Conservation (phyloP, 1,139 yeast genomes). For the Blastobotrys arbuscula region DNA sequence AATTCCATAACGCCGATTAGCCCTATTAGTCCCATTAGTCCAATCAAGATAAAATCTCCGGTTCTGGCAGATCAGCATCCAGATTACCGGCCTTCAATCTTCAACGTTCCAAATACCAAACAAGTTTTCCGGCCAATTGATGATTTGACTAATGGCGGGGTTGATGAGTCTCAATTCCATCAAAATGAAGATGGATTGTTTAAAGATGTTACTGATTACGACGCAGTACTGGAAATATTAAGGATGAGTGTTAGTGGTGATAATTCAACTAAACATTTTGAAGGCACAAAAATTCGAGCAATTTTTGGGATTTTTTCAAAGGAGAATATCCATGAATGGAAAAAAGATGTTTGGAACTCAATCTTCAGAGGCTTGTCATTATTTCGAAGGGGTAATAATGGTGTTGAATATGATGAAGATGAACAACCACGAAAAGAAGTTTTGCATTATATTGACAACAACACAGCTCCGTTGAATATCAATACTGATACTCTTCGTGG, state of each 20-base stretch:
- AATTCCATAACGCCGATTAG: neutral
- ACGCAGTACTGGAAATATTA: neutral
- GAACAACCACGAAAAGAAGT: too few species aligned
- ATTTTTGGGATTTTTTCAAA: neutral
- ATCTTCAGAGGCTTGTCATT: too few species aligned
- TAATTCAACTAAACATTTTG: neutral
- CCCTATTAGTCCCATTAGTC: neutral
- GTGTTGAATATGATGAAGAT: too few species aligned
- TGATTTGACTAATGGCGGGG: neutral
- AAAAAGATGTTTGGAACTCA: neutral
- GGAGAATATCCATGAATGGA: neutral
- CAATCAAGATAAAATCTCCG: neutral
- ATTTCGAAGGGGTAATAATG: too few species aligned
- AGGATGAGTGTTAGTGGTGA: neutral
- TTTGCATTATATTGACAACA: too few species aligned
- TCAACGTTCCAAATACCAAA: neutral
- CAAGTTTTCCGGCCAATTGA: neutral
- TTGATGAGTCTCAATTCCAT: neutral
- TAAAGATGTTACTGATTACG: neutral
- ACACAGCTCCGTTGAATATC: too few species aligned
- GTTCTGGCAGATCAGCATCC: neutral
- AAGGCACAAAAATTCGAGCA: neutral
- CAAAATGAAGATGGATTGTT: neutral
- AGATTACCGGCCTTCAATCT: neutral
- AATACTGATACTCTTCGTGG: too few species aligned